These are phyloP conservation scores for Hypoxylon fuscum DNA, from an alignment of 495 filamentous ascomycete species.

Conservation along the genomic window DNA sequence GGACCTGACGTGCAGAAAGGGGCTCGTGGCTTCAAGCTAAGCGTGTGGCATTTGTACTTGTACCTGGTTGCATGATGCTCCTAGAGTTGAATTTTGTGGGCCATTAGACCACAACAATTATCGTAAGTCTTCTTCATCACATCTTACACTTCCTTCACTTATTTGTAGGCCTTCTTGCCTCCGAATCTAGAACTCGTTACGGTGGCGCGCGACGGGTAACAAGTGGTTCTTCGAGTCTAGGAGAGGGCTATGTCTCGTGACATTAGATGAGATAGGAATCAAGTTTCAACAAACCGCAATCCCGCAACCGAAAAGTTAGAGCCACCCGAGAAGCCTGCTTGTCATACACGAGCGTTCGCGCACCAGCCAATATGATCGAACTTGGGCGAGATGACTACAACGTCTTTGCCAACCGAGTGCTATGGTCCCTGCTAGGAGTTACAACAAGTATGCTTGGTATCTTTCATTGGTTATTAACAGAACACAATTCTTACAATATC, in stretches of 20 bases:
- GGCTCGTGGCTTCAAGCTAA: constrained; percentile 14
- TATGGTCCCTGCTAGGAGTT: constrained; percentile 32
- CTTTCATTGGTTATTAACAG: not conserved
- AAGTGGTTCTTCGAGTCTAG: not conserved
- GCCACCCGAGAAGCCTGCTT: not conserved
- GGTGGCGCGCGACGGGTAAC: constrained; percentile 6
- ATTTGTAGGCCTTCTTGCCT: constrained; percentile 5
- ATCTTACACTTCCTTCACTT: constrained; percentile 2
- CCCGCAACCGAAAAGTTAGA: not conserved
- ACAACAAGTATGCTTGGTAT: constrained; percentile 19
- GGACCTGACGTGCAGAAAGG: constrained; percentile 11
- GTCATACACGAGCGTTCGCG: not conserved
- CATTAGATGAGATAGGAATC: constrained; percentile 1
- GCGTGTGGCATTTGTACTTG: constrained; percentile 1
- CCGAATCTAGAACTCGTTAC: not conserved
- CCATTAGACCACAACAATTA: constrained; percentile 12
- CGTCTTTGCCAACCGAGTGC: constrained; percentile 25
- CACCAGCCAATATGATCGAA: constrained; percentile 23
- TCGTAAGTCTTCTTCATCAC: constrained; percentile 8
- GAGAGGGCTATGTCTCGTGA: constrained; percentile 2
- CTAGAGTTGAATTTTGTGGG: constrained; percentile 10
- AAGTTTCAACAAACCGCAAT: not conserved
- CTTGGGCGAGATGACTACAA: constrained; percentile 32
- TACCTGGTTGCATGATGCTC: constrained; percentile 16
- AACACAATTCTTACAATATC: constrained; percentile 13